Evolutionary conservation across 306 rosid species (phyloP).

Genomic region (Cyamopsis tetragonoloba): DNA sequence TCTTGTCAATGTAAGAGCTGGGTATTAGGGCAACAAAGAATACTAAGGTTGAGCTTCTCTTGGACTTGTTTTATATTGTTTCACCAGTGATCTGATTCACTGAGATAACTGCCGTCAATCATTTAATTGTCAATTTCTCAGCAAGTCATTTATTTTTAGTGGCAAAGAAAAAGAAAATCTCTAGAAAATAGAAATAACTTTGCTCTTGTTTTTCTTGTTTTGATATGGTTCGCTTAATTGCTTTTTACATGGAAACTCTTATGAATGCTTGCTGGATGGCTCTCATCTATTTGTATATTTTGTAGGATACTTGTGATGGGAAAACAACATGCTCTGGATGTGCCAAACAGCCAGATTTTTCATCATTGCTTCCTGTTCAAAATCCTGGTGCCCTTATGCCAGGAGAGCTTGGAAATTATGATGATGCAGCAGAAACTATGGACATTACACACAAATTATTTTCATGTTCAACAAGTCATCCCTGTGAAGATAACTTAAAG

Average conservation of each 20-base stretch:
- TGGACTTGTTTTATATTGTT: background rate
- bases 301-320: slow-evolving; percentile 25
- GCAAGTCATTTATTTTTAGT: background rate
- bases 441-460: slow-evolving; percentile 6
- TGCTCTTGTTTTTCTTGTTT: background rate
- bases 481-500: slow-evolving; percentile 28
- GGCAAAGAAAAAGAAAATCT: too few relatives aligned
- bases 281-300: background rate
- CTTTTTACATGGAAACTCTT: background rate
- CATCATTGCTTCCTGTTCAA: slow-evolving; percentile 23
- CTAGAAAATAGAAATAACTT: too few relatives aligned
- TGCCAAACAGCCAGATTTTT: slow-evolving; percentile 23
- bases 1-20: background rate
- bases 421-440: slow-evolving; percentile 4
- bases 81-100: background rate
- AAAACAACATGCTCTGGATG: slow-evolving; percentile 13
- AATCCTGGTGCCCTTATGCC: slow-evolving; percentile 17
- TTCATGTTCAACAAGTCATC: slow-evolving; percentile 9
- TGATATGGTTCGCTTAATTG: background rate
- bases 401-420: slow-evolving; percentile 30
- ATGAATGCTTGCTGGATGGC: background rate
- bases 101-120: background rate
- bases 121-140: slow-evolving; percentile 12
- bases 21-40: background rate
- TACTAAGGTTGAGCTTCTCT: background rate